Evolutionary conservation across 768 basidiomycete genomes (phyloP), one percentile per base, ranked within the genome.

Genomic region (Lanmaoa pseudosensibilis): DNA sequence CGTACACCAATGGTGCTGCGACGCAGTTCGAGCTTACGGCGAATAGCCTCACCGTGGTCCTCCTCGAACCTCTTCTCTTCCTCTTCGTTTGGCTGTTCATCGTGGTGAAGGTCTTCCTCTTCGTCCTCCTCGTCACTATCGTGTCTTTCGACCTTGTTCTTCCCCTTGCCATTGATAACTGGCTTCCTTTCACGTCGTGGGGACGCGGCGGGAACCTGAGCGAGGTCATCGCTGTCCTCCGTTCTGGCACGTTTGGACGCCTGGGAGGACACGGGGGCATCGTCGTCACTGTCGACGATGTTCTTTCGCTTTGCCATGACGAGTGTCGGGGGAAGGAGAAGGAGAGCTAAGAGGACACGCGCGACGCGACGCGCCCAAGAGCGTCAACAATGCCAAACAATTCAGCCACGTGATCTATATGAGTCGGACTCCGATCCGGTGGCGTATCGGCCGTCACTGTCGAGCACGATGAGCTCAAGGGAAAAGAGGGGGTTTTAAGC

Each of bases 41-140:
- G 82, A 47, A 88, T 77, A 37, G 73, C 75, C 43, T 80, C 83
- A 10, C 80, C 81, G 52, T 87, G 75, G 46, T 83, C 77, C 55
- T 81, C 78, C 58, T 90, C 89, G 55, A 88, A 86, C 65, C 77
- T 74, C 58, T 83, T 81, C 52, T 89, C 87, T n/a, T 83, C 82
- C 33, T 80, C 80, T 54, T 84, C 81, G 49, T 78, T 72, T 37
- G 67, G 61, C 23, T 60, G 66, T 1, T 76, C 77, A 10, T 72
- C 74, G 8, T 74, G 69, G 5, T 72, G 73, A 23, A 74, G 61
- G 39, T 73, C 69, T 33, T 70, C 70, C 6, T 72, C 68, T 37
- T 69, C 67, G 5, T 71, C 69, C 5, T 68, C 66, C 15, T 65
- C 66, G 5, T 73, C 73, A 33, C 63, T 70, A 1, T 68, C 71